These are phyloP conservation scores for Penicillium pulvis DNA, from an alignment of 495 filamentous ascomycete species.

Conservation along the genomic window DNA sequence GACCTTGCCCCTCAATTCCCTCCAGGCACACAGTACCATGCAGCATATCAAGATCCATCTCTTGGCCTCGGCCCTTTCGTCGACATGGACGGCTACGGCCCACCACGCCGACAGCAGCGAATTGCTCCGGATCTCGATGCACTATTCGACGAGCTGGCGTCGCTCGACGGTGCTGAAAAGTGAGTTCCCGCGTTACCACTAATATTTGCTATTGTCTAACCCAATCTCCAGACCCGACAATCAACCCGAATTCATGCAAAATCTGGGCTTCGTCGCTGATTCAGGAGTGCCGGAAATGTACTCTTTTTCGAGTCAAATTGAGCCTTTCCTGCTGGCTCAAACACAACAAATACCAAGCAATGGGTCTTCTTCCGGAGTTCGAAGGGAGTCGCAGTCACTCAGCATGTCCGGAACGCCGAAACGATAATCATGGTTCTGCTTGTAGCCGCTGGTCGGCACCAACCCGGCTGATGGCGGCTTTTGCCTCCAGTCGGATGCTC, in stretches of 20 bases:
- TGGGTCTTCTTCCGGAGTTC: slow-evolving; percentile 17
- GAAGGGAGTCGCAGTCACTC: slow-evolving; percentile 30
- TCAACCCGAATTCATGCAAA: slow-evolving; percentile 48
- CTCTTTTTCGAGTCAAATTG: slow-evolving; percentile 41
- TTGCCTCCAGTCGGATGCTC: background rate
- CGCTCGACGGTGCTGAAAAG: slow-evolving; percentile 46
- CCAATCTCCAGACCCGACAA: slow-evolving; percentile 34
- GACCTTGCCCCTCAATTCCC: slow-evolving; percentile 32
- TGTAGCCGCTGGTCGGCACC: slow-evolving; percentile 19
- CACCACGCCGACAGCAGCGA: slow-evolving; percentile 32
- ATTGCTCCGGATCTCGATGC: slow-evolving; percentile 48
- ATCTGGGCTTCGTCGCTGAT: slow-evolving; percentile 43
- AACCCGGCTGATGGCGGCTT: background rate
- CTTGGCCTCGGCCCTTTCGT: slow-evolving; percentile 33
- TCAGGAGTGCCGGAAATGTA: slow-evolving; percentile 40
- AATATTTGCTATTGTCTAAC: background rate
- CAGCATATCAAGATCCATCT: slow-evolving; percentile 34
- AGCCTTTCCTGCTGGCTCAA: slow-evolving; percentile 40
- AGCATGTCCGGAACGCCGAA: slow-evolving; percentile 20
- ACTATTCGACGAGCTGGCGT: slow-evolving; percentile 46
- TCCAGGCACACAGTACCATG: slow-evolving; percentile 29
- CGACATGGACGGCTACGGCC: slow-evolving; percentile 37
- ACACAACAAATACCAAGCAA: slow-evolving; percentile 33
- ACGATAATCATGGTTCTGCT: slow-evolving; percentile 19
- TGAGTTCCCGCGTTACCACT: slow-evolving; percentile 12